Percentiles rank a stretch among this genome's conserved stretches.
phyloP scores from a whole-genome alignment of 2,329 filamentous ascomycete species.

The Fusarium cicatricum region DNA sequence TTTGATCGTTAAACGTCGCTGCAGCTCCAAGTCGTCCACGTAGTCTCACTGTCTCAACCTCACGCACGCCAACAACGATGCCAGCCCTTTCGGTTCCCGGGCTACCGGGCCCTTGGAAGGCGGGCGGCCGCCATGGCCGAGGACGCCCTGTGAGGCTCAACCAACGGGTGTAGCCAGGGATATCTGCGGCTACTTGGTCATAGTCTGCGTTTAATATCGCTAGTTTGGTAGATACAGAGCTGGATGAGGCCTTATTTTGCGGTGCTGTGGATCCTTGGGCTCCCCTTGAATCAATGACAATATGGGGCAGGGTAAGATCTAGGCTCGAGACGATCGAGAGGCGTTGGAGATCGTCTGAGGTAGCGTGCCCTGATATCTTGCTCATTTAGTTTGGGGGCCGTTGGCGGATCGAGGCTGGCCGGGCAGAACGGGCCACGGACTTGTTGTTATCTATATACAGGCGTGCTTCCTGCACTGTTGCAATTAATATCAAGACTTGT shows the following conservation, averaged over 20 bases:
- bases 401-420: background rate
- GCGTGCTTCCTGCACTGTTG: too few species aligned
- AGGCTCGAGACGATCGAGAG: background rate
- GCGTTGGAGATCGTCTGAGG: background rate
- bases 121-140: background rate
- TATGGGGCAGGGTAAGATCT: background rate
- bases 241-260: background rate
- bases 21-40: background rate
- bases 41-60: background rate
- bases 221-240: background rate
- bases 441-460: background rate
- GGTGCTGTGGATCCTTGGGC: background rate
- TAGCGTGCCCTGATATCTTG: background rate
- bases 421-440: background rate
- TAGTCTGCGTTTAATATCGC: background rate
- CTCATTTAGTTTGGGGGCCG: conserved; percentile 6
- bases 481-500: background rate
- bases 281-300: too few species aligned
- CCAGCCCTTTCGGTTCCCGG: too few species aligned
- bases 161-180: background rate
- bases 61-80: too few species aligned
- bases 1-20: too few species aligned
- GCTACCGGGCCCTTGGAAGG: background rate
- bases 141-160: conserved; percentile 1
- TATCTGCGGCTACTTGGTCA: background rate